A percentile compares a stretch with the other conserved stretches of the same genome.
phyloP scores from a whole-genome alignment of 2,329 filamentous ascomycete genomes.

The Beauveria caledonica region DNA sequence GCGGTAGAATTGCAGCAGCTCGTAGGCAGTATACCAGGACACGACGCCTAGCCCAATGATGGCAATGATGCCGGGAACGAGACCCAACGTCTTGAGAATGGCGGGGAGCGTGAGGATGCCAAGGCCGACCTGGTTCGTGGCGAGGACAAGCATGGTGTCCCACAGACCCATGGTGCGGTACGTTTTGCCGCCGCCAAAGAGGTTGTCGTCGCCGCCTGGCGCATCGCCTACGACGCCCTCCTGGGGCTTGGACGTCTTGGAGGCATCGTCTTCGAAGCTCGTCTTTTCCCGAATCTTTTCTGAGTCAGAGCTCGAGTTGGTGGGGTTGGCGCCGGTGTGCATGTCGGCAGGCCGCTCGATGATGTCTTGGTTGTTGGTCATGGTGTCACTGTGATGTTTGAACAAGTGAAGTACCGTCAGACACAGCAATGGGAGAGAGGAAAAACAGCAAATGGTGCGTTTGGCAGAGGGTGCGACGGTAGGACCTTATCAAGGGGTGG shows the following conservation, averaged over 20 bases:
- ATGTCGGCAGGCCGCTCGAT: neutral
- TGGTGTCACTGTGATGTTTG: neutral
- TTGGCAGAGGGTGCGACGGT: neutral
- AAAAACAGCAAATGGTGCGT: neutral
- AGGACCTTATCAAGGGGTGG: neutral
- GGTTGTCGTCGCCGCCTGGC: conserved; percentile 1
- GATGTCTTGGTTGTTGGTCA: conserved; percentile 2
- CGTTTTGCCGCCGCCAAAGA: conserved; percentile 18
- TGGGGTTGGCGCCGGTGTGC: neutral
- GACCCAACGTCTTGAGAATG: conserved; percentile 58
- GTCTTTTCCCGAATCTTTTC: conserved; percentile 8
- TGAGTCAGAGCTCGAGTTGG: neutral
- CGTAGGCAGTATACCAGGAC: conserved; percentile 50
- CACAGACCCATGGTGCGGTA: conserved; percentile 27
- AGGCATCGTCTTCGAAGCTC: conserved; percentile 7
- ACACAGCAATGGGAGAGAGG: neutral
- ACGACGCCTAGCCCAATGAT: conserved; percentile 57
- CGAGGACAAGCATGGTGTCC: conserved; percentile 25
- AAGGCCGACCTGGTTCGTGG: conserved; percentile 28
- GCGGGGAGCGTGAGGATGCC: conserved; percentile 61
- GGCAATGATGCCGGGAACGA: conserved; percentile 60
- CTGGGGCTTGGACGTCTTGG: conserved; percentile 5
- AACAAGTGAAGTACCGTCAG: neutral
- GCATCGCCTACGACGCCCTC: neutral
- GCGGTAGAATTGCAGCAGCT: conserved; percentile 57